These are phyloP conservation scores for Ustanciosporium gigantosporum DNA, from an alignment of 1,284 basidiomycete species.

Conservation along the genomic window DNA sequence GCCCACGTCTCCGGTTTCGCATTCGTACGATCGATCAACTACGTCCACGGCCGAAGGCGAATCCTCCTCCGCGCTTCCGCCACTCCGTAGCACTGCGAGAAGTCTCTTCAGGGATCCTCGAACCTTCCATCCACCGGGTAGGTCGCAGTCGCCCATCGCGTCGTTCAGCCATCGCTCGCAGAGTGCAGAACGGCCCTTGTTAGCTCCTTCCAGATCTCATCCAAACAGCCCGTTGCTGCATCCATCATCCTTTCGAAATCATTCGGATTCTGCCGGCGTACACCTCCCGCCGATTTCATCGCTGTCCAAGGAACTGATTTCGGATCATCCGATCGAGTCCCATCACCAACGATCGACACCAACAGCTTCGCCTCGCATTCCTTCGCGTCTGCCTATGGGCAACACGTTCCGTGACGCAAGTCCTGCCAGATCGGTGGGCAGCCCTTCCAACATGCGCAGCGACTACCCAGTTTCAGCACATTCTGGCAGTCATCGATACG, in stretches of 20 bases:
- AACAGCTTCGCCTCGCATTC: slow-evolving; percentile 24
- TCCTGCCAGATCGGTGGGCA: slow-evolving; percentile 26
- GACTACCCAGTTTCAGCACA: no score
- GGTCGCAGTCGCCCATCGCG: slow-evolving; percentile 35
- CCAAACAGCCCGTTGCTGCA: slow-evolving; percentile 31
- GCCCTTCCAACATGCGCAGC: slow-evolving; percentile 29
- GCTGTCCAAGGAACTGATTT: slow-evolving; percentile 22
- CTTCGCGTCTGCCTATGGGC: slow-evolving; percentile 29
- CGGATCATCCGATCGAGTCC: slow-evolving; percentile 18
- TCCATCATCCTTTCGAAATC: slow-evolving; percentile 27
- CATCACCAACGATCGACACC: slow-evolving; percentile 19
- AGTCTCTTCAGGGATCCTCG: slow-evolving; percentile 38
- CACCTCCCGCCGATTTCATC: slow-evolving; percentile 39
- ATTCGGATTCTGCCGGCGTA: slow-evolving; percentile 10
- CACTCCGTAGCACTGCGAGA: slow-evolving; percentile 29
- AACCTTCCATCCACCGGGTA: slow-evolving; percentile 23
- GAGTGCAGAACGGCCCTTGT: slow-evolving; percentile 30
- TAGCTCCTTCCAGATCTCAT: slow-evolving; percentile 31
- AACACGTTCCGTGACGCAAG: slow-evolving; percentile 33
- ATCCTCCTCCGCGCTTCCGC: slow-evolving; percentile 3
- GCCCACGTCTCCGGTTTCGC: no score
- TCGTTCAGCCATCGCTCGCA: slow-evolving; percentile 30
- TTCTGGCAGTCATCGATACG: no score
- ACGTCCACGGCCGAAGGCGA: no score
- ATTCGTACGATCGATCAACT: no score